Conservation (phyloP, 75 land plant genomes). For the Cunninghamia lanceolata region DNA sequence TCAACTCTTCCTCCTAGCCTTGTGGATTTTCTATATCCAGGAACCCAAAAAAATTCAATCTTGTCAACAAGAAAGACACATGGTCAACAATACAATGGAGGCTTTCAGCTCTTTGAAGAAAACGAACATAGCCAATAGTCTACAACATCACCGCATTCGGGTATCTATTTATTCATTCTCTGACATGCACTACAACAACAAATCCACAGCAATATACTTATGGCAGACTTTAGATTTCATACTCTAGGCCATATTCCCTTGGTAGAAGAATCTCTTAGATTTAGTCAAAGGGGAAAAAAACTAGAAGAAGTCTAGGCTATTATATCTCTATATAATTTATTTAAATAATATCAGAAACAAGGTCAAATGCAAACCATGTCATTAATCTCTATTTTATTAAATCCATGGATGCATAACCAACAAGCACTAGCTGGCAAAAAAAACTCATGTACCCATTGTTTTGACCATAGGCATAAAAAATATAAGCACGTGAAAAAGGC, state of each 20-base stretch:
- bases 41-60: not conserved
- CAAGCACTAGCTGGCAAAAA: not conserved
- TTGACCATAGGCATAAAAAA: not conserved
- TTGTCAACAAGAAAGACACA: not conserved
- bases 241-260: too few species aligned
- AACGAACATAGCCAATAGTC: too few species aligned
- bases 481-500: not conserved
- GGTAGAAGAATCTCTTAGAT: too few species aligned
- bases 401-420: not conserved
- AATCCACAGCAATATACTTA: too few species aligned
- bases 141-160: not conserved
- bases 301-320: too few species aligned
- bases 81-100: not conserved
- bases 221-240: too few species aligned
- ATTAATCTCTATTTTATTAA: not conserved
- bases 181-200: too few species aligned
- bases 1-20: not conserved
- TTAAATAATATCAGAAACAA: too few species aligned
- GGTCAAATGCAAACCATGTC: not conserved
- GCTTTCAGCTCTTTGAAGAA: too few species aligned
- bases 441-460: not conserved
- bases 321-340: not conserved
- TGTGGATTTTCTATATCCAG: not conserved
- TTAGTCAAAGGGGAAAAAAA: too few species aligned
- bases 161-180: too few species aligned